phyloP scores from a whole-genome alignment of 2,329 filamentous ascomycete genomes.

The Aspergillus ruber region DNA sequence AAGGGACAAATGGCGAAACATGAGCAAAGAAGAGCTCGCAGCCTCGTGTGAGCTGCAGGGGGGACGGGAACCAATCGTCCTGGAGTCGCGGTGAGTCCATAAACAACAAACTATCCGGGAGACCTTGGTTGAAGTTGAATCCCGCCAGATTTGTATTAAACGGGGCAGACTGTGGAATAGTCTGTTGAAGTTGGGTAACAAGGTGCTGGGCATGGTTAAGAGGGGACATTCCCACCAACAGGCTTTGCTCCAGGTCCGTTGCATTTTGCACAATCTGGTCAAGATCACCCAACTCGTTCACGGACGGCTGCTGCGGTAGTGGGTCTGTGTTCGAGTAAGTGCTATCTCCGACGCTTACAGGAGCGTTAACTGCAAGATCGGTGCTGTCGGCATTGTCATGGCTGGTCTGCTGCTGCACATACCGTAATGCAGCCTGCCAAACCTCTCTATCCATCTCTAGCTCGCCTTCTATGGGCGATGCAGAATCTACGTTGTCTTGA shows the following conservation, averaged over 20 bases:
- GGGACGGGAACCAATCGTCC: constrained; percentile 27
- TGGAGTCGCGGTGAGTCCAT: constrained; percentile 7
- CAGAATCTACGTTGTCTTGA: too few relatives aligned
- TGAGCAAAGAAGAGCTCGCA: constrained; percentile 32
- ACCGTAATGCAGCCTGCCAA: too few relatives aligned
- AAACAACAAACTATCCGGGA: constrained; percentile 1
- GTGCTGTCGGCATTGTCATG: too few relatives aligned
- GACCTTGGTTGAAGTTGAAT: constrained; percentile 1
- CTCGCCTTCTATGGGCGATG: too few relatives aligned
- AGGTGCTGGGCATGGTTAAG: constrained; percentile 8
- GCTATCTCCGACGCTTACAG: too few relatives aligned
- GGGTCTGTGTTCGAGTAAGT: too few relatives aligned
- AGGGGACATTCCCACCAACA: constrained; percentile 11
- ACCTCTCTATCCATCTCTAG: too few relatives aligned
- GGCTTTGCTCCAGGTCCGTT: constrained; percentile 10
- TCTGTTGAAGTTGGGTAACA: constrained; percentile 1
- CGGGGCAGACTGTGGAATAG: not conserved
- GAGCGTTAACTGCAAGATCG: too few relatives aligned
- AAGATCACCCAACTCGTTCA: too few relatives aligned
- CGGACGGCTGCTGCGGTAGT: too few relatives aligned
- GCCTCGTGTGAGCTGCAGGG: constrained; percentile 24
- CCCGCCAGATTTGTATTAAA: constrained; percentile 1
- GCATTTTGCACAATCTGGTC: constrained; percentile 6
- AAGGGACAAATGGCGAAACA: constrained; percentile 15
- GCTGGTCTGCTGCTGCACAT: too few relatives aligned